Conservation (phyloP, 805 yeast species). For the Schizosaccharomyces japonicus region DNA sequence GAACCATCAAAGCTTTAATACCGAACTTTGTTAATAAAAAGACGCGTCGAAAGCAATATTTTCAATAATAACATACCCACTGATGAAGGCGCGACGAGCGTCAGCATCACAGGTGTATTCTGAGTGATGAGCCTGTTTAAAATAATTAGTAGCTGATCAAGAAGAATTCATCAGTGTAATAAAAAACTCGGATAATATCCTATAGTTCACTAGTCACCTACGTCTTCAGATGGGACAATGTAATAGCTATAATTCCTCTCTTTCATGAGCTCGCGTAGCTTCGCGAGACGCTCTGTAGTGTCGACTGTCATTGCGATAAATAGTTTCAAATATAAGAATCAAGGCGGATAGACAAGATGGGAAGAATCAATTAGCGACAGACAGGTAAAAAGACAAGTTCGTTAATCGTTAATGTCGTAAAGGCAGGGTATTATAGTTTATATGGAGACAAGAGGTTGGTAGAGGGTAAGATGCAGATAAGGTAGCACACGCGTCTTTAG, state of each 20-base stretch:
- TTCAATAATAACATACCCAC: constrained; percentile 19
- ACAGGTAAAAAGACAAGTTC: too few species aligned
- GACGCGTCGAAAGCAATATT: constrained; percentile 13
- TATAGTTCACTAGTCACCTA: not conserved
- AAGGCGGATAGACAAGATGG: too few species aligned
- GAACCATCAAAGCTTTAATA: constrained; percentile 72
- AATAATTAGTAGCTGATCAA: not conserved
- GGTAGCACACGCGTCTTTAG: too few species aligned
- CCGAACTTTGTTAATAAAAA: not conserved
- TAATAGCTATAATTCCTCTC: constrained; percentile 44
- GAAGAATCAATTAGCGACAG: too few species aligned
- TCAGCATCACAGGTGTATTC: constrained; percentile 71
- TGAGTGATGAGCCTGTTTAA: constrained; percentile 44
- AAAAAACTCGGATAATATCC: not conserved
- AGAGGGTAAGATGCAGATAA: too few species aligned
- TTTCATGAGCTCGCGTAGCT: constrained; percentile 41
- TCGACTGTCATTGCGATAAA: constrained; percentile 6
- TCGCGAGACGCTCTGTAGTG: constrained; percentile 24
- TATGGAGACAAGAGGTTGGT: too few species aligned
- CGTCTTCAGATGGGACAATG: constrained; percentile 59
- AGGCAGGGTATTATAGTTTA: too few species aligned
- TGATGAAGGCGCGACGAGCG: constrained; percentile 56
- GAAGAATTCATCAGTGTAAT: not conserved
- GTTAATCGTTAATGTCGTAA: too few species aligned
- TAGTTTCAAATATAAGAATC: too few species aligned